Evolutionary conservation across 2,329 filamentous ascomycete species (phyloP).

Genomic region (Ophiostoma fasciatum): DNA sequence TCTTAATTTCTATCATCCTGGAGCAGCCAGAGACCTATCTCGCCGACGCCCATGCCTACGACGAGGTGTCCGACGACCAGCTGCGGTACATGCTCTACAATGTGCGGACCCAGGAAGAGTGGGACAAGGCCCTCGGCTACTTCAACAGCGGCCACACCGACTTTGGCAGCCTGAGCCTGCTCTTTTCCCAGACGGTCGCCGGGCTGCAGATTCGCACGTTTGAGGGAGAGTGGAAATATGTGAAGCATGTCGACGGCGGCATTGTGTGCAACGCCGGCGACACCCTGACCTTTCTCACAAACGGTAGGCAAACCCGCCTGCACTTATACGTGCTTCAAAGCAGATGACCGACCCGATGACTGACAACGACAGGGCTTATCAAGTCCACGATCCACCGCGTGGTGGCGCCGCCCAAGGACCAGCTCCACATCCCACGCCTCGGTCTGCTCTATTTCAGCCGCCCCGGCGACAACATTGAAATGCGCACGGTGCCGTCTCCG

Average conservation of each 20-base stretch:
- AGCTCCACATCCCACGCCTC: conserved; percentile 30
- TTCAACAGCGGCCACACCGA: conserved; percentile 31
- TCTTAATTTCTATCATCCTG: conserved; percentile 42
- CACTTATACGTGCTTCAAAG: too few species aligned
- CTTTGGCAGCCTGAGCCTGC: conserved; percentile 34
- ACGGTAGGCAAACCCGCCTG: conserved; percentile 17
- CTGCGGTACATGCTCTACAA: conserved; percentile 45
- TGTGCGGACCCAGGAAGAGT: conserved; percentile 20
- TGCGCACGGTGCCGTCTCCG: conserved; percentile 63
- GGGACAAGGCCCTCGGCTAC: conserved; percentile 18
- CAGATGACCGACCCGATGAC: too few species aligned
- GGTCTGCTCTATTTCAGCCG: conserved; percentile 37
- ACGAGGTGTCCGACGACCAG: conserved; percentile 38
- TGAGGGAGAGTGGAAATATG: conserved; percentile 28
- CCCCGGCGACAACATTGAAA: conserved; percentile 38
- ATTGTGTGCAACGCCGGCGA: conserved; percentile 34
- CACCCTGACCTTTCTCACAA: conserved; percentile 27
- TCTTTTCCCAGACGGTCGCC: conserved; percentile 39
- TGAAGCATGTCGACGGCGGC: conserved; percentile 26
- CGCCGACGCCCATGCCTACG: conserved; percentile 38
- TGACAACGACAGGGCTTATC: conserved; percentile 8
- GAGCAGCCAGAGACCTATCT: conserved; percentile 43
- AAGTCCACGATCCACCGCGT: conserved; percentile 21
- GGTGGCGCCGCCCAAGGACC: conserved; percentile 24
- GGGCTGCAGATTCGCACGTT: conserved; percentile 32